Evolutionary conservation across 345 rosid species (phyloP).

Genomic region (Cardamine chenopodiifolia): DNA sequence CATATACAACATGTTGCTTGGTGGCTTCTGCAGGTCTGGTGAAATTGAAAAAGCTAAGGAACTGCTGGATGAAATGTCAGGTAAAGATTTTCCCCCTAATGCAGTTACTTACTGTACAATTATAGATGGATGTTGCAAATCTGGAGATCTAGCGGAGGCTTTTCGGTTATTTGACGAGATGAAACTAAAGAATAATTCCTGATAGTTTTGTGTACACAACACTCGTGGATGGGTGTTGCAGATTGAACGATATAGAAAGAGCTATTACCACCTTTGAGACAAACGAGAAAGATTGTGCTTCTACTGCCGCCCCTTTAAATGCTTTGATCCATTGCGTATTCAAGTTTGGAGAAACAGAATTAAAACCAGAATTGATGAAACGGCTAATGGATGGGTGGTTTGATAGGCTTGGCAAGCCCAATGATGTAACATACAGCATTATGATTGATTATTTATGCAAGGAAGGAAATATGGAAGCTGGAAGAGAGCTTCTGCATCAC

Average conservation of each 20-base stretch:
- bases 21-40: slow-evolving; percentile 67
- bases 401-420: slow-evolving; percentile 49
- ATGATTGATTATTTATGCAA: slow-evolving; percentile 71
- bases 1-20: slow-evolving; percentile 63
- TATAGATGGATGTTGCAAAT: slow-evolving; percentile 79
- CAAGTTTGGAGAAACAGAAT: slow-evolving; percentile 51
- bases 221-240: slow-evolving; percentile 71
- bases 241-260: slow-evolving; percentile 59
- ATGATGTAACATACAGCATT: slow-evolving; percentile 68
- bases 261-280: slow-evolving; percentile 56
- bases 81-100: slow-evolving; percentile 54
- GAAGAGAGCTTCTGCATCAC: slow-evolving; percentile 54
- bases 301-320: slow-evolving; percentile 57
- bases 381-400: slow-evolving; percentile 51
- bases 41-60: slow-evolving; percentile 59
- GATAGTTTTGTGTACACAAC: slow-evolving; percentile 65
- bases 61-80: slow-evolving; percentile 61
- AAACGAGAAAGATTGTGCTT: slow-evolving; percentile 55
- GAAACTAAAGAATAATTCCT: slow-evolving; percentile 55
- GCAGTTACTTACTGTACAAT: slow-evolving; percentile 64
- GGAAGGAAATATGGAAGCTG: slow-evolving; percentile 58
- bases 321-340: slow-evolving; percentile 65
- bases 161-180: slow-evolving; percentile 64
- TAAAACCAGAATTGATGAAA: slow-evolving; percentile 43
- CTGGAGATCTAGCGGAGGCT: slow-evolving; percentile 60